These are phyloP conservation scores for Malus hybrid DNA, from an alignment of 331 rosid species.

Conservation along the genomic window DNA sequence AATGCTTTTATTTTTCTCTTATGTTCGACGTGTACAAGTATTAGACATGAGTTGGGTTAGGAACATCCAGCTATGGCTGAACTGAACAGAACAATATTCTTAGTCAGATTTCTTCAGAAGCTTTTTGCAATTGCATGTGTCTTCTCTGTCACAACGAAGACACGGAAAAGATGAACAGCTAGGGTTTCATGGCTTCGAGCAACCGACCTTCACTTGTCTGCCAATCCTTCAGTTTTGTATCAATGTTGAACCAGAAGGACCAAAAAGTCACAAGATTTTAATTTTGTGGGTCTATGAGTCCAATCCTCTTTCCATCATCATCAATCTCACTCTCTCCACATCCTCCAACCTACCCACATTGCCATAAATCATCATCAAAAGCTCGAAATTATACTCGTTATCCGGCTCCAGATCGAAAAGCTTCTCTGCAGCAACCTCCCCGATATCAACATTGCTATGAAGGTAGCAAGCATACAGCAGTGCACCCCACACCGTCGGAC, in stretches of 20 bases:
- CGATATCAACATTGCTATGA: constrained; percentile 48
- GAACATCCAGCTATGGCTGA: neutral
- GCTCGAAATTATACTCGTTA: constrained; percentile 76
- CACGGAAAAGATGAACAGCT: neutral
- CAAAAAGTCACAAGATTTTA: neutral
- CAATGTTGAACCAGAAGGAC: neutral
- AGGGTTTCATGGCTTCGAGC: neutral
- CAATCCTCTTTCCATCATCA: constrained; percentile 67
- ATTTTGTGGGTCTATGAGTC: constrained; percentile 24
- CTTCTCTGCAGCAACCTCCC: constrained; percentile 66
- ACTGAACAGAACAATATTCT: neutral
- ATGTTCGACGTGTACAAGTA: neutral
- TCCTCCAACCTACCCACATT: constrained; percentile 57
- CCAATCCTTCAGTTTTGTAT: neutral
- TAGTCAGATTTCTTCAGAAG: neutral
- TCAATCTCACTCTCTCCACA: constrained; percentile 52
- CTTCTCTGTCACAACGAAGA: neutral
- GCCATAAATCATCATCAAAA: constrained; percentile 60
- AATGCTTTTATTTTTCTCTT: neutral
- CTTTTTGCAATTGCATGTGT: neutral
- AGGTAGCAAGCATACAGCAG: constrained; percentile 64
- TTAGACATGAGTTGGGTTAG: neutral
- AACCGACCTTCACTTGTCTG: neutral
- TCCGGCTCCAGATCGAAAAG: constrained; percentile 90
- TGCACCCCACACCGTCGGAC: constrained; percentile 91